Percentiles rank a stretch among this genome's conserved stretches.
These are phyloP conservation scores for Eimeria falciformis DNA, from an alignment of 169 alveolate genomes.

Conservation along the genomic window DNA sequence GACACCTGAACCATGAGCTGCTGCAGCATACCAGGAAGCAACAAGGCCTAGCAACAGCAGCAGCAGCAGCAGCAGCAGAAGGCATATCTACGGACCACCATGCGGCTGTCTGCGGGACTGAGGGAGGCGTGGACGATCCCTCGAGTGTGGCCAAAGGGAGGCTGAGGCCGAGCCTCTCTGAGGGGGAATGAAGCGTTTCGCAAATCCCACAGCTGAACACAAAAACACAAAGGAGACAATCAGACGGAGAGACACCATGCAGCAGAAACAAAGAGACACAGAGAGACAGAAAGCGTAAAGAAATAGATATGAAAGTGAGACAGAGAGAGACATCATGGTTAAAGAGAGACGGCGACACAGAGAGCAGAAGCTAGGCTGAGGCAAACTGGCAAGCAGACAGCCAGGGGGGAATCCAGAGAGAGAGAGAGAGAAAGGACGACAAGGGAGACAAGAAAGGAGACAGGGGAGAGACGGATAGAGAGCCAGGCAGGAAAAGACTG, in stretches of 20 bases:
- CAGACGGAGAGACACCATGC: too few species aligned
- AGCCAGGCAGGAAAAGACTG: background rate
- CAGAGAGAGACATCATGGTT: too few species aligned
- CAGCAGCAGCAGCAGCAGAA: conserved; percentile 53
- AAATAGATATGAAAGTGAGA: too few species aligned
- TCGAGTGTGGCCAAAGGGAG: conserved; percentile 65
- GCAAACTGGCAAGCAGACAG: background rate
- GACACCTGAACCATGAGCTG: background rate
- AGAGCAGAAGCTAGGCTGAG: background rate
- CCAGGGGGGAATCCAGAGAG: background rate
- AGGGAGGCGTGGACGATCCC: conserved; percentile 64
- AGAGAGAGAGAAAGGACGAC: background rate
- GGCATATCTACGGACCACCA: conserved; percentile 55
- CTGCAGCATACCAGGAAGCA: background rate
- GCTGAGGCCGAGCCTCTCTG: conserved; percentile 68
- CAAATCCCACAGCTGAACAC: conserved; percentile 82
- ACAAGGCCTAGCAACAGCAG: background rate
- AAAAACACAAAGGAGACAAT: background rate
- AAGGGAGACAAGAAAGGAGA: too few species aligned
- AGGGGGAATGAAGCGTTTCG: conserved; percentile 83
- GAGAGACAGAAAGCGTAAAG: too few species aligned
- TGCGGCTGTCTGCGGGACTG: conserved; percentile 55
- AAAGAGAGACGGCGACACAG: background rate
- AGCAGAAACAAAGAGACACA: too few species aligned
- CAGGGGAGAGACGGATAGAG: background rate